A percentile compares a stretch with the other conserved stretches of the same genome.
Evolutionary conservation across 1,284 basidiomycete species (phyloP).

Genomic region (Schizophyllum amplum): DNA sequence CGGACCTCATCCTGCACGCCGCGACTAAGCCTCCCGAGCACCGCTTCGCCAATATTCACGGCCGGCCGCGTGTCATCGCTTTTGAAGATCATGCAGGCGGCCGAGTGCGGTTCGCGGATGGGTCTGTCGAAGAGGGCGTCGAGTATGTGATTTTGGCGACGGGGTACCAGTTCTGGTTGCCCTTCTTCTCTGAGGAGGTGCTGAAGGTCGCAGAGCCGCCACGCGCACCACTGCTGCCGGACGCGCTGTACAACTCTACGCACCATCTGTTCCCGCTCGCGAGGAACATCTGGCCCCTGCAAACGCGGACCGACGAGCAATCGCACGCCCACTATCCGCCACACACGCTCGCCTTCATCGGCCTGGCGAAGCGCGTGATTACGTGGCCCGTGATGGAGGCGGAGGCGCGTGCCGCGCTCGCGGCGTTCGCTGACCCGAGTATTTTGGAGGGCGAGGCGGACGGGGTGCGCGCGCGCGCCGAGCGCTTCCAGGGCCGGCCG

Average conservation of each 20-base stretch:
- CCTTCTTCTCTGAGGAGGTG: conserved; percentile 43
- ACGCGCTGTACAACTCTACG: conserved; percentile 51
- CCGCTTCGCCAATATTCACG: conserved; percentile 31
- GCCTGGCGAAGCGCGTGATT: conserved; percentile 44
- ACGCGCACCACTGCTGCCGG: conserved; percentile 37
- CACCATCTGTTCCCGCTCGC: conserved; percentile 49
- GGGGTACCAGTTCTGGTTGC: conserved; percentile 52
- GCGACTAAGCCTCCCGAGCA: conserved; percentile 17
- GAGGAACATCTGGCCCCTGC: conserved; percentile 57
- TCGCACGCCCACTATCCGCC: conserved; percentile 45
- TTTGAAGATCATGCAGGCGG: conserved; percentile 30
- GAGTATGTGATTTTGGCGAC: conserved; percentile 66
- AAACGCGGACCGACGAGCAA: too few species aligned
- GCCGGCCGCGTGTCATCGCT: conserved; percentile 34
- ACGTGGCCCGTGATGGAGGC: conserved; percentile 64
- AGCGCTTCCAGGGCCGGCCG: conserved; percentile 28
- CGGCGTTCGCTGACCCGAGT: conserved; percentile 42
- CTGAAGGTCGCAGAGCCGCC: conserved; percentile 28
- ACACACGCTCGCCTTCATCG: conserved; percentile 53
- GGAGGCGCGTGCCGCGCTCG: conserved; percentile 51
- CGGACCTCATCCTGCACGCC: not conserved
- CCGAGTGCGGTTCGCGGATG: conserved; percentile 52
- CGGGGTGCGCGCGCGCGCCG: conserved; percentile 39
- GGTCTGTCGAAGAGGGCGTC: conserved; percentile 41
- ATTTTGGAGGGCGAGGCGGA: conserved; percentile 39